Conservation (phyloP, 1,139 yeast genomes). For the Blastobotrys apis region DNA sequence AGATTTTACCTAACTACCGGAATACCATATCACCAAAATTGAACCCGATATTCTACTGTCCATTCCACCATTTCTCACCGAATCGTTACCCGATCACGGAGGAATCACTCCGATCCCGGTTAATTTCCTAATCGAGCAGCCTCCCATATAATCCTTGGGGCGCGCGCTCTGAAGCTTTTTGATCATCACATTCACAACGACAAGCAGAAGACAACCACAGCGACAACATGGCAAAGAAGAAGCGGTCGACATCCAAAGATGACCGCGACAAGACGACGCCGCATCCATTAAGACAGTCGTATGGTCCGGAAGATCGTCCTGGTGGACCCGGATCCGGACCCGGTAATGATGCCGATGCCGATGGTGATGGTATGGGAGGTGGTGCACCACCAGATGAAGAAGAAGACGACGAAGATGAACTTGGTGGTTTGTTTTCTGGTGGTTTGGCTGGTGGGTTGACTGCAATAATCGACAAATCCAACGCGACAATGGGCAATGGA, state of each 20-base stretch:
- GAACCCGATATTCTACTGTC: no score
- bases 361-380: slow-evolving; percentile 2
- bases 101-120: no score
- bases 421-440: slow-evolving; percentile 22
- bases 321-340: no score
- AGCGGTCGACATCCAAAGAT: slow-evolving; percentile 2
- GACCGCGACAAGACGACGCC: slow-evolving; percentile 7
- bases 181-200: neutral
- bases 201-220: neutral
- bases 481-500: slow-evolving; percentile 13
- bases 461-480: slow-evolving; percentile 14
- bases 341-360: slow-evolving; percentile 1
- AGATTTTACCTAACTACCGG: no score
- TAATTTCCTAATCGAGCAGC: no score
- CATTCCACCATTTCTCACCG: no score
- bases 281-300: slow-evolving; percentile 13
- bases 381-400: slow-evolving; percentile 13
- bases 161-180: no score
- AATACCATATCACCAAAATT: no score
- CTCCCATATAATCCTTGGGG: no score
- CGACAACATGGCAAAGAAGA: slow-evolving; percentile 3
- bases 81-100: no score
- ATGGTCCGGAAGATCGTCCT: slow-evolving; percentile 9
- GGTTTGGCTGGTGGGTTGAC: slow-evolving; percentile 12
- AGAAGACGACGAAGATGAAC: slow-evolving; percentile 36